phyloP scores from a whole-genome alignment of 108 stramenopile species.

The Mayamaea pseudoterrestris region DNA sequence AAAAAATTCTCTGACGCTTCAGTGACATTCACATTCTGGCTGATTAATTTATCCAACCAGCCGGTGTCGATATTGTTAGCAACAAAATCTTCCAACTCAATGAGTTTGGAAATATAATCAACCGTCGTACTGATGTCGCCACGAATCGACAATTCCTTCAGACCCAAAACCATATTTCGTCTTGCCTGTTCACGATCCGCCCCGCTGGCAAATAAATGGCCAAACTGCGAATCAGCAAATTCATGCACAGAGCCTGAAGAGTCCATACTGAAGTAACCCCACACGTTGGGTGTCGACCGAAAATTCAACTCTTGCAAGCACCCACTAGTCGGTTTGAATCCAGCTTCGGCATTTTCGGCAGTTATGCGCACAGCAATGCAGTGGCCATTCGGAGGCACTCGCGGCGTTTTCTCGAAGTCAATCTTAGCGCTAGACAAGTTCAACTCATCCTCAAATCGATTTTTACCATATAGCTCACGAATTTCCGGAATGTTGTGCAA shows the following conservation, averaged over 20 bases:
- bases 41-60: constrained; percentile 96
- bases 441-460: constrained; percentile 69
- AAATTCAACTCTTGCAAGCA: constrained; percentile 97
- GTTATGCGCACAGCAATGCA: constrained; percentile 99
- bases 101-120: constrained; percentile 94
- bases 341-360: constrained; percentile 98
- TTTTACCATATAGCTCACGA: constrained; percentile 81
- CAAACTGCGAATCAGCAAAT: constrained; percentile 99
- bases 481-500: constrained; percentile 94
- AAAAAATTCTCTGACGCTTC: constrained; percentile 14
- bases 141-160: constrained; percentile 95
- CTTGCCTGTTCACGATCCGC: constrained; percentile 89
- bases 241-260: constrained; percentile 96
- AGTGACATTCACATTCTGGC: constrained; percentile 38
- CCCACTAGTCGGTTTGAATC: constrained; percentile 97
- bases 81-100: constrained; percentile 90
- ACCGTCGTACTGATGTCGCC: constrained; percentile 98
- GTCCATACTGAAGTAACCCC: constrained; percentile 99
- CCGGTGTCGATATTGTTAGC: constrained; percentile 93
- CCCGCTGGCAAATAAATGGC: constrained; percentile 97
- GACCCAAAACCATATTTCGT: constrained; percentile 90
- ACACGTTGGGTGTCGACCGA: constrained; percentile 94
- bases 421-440: constrained; percentile 48
- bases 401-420: constrained; percentile 54
- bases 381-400: constrained; percentile 67